These are phyloP conservation scores for Tylopilus orsonianus DNA, from an alignment of 1,284 basidiomycete species.

Conservation along the genomic window DNA sequence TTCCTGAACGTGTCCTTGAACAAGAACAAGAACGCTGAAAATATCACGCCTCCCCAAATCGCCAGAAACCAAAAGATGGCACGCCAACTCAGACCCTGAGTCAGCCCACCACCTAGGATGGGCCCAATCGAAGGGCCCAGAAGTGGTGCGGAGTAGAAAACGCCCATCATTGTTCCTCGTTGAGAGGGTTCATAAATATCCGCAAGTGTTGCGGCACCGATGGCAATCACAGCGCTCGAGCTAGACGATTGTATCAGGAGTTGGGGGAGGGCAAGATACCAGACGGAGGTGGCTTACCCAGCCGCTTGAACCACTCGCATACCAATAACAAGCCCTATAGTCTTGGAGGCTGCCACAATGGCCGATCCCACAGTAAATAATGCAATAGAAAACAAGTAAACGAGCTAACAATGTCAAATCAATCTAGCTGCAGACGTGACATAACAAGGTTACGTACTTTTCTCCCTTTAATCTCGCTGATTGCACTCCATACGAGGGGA, in stretches of 20 bases:
- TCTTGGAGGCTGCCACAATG: constrained; percentile 61
- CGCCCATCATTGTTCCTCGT: constrained; percentile 77
- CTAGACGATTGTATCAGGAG: constrained; percentile 36
- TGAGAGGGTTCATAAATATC: constrained; percentile 82
- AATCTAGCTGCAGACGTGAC: background rate
- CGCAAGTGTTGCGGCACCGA: constrained; percentile 81
- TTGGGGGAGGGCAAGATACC: background rate
- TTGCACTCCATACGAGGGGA: constrained; percentile 69
- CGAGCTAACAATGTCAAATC: constrained; percentile 41
- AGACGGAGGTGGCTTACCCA: constrained; percentile 43
- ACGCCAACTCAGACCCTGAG: constrained; percentile 73
- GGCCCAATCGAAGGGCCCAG: constrained; percentile 70
- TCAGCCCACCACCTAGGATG: constrained; percentile 69
- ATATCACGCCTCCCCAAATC: constrained; percentile 59
- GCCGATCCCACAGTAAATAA: constrained; percentile 65
- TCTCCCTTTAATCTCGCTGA: constrained; percentile 80
- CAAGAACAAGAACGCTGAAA: constrained; percentile 60
- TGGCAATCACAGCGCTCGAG: constrained; percentile 71
- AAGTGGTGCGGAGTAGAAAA: constrained; percentile 70
- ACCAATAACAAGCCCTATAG: constrained; percentile 69
- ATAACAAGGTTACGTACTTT: constrained; percentile 46
- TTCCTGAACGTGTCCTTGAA: constrained; percentile 84
- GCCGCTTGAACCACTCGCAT: constrained; percentile 70
- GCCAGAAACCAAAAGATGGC: constrained; percentile 83
- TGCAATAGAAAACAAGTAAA: constrained; percentile 64